Base-by-base conservation (phyloP, 2,329 filamentous ascomycete genomes). In the Phaeosphaeriaceae sp. region DNA sequence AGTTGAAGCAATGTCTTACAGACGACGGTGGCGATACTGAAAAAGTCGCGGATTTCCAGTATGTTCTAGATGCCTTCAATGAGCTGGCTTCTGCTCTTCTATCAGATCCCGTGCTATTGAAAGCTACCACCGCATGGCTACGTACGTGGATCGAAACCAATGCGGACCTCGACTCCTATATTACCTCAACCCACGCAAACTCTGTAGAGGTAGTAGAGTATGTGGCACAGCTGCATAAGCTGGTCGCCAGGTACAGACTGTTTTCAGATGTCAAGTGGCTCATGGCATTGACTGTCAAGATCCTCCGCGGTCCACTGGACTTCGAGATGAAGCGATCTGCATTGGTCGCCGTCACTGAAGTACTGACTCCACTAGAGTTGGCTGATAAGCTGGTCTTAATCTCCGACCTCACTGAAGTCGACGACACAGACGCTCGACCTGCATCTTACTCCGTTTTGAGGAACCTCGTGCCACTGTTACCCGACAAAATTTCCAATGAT, bases 1-100 rank as follows among this genome's bases (percentile, higher is more conserved):
- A 72, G 15, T 54, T 77, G 6, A 65, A 65, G 26, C 54, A 63
- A 40, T 68, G 64, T 17, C 59, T 75, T 10, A 52, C 56, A 5
- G 60, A 67, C 19, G 56, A 64, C 19, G 60, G 60, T 21, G n/a
- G 21, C 15, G 42, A 52, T 40, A 11, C 21, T 23, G 49, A 54
- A 2, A 58, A 60, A 3, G 51, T 51, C 10, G 48, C 57, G 8
- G 49, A 59, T 1, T 55, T 63, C 5, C 61, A 70, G 15, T 55
- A 68, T 4, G 58, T 72, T 3, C 46, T 77, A 17, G 70, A 71
- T 42, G 71, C 75, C 4, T 70, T 75, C 52, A 70, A 70, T 21
- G 70, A 74, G 13, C 26, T 76, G 17, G 61, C 71, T 0, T 51
- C 56, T 3, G 26, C 63, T 26, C 30, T 59, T 6, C 55, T 77